These are phyloP conservation scores for Pisolithus albus DNA, from an alignment of 768 basidiomycete genomes.

Conservation along the genomic window DNA sequence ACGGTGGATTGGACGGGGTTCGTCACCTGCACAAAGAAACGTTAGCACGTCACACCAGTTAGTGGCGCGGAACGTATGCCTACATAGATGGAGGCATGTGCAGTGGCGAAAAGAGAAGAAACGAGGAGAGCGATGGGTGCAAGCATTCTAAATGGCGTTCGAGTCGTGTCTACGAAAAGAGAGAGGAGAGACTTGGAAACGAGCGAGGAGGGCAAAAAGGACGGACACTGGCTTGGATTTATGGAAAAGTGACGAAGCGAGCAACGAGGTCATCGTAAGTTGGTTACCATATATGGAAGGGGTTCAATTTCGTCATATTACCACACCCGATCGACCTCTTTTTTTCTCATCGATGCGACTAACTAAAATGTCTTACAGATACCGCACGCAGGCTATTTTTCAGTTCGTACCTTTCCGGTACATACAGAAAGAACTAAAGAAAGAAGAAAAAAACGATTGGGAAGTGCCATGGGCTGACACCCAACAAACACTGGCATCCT, in stretches of 20 bases:
- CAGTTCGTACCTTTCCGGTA: too few relatives aligned
- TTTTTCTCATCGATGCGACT: too few relatives aligned
- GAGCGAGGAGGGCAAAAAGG: conserved; percentile 1
- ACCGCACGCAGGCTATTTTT: too few relatives aligned
- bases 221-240: conserved; percentile 16
- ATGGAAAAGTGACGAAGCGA: conserved; percentile 19
- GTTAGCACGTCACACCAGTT: neutral
- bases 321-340: neutral
- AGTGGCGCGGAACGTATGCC: neutral
- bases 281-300: neutral
- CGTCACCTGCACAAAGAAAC: conserved; percentile 36
- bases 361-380: too few relatives aligned
- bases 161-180: conserved; percentile 2
- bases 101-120: conserved; percentile 8
- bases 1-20: conserved; percentile 35
- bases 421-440: too few relatives aligned
- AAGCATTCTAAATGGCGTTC: conserved; percentile 6
- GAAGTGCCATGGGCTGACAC: neutral
- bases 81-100: conserved; percentile 16
- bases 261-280: conserved; percentile 8
- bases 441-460: neutral
- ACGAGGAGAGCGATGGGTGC: conserved; percentile 16
- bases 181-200: neutral
- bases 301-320: conserved; percentile 2
- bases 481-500: neutral